These are phyloP conservation scores for Ettlia oleoabundans DNA, from an alignment of 139 green algal species.

Conservation along the genomic window DNA sequence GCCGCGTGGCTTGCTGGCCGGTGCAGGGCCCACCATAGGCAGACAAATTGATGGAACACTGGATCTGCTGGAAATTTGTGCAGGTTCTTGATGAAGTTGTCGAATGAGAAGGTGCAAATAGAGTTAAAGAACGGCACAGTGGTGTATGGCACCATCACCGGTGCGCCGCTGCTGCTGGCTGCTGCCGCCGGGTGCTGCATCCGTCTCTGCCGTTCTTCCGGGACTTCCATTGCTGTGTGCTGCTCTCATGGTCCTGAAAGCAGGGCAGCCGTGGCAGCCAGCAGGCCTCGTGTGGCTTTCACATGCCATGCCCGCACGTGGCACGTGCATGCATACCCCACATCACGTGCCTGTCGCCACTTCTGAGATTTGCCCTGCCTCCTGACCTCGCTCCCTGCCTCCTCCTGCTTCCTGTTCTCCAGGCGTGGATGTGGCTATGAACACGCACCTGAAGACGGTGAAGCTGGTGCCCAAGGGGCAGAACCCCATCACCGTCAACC, in stretches of 20 bases:
- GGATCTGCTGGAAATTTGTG: no score
- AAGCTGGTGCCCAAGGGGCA: slow-evolving; percentile 96
- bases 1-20: background rate
- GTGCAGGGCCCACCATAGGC: no score
- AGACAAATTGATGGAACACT: no score
- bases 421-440: slow-evolving; percentile 99
- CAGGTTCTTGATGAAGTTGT: slow-evolving; percentile 99
- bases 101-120: slow-evolving; percentile 97
- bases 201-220: background rate
- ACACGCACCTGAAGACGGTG: slow-evolving; percentile 97
- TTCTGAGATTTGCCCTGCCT: background rate
- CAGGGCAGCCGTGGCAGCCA: no score
- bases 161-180: slow-evolving; percentile 37
- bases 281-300: no score
- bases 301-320: no score
- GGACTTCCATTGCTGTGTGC: background rate
- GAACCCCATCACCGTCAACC: slow-evolving; percentile 86
- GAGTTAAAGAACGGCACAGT: slow-evolving; percentile 99
- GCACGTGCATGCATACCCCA: no score
- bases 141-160: slow-evolving; percentile 94
- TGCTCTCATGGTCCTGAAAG: no score
- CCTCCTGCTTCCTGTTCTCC: slow-evolving; percentile 12
- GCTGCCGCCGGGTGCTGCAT: background rate
- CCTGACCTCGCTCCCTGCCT: background rate
- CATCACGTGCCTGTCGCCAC: no score